Conservation (phyloP, 345 rosid species). For the Noccaea caerulescens region DNA sequence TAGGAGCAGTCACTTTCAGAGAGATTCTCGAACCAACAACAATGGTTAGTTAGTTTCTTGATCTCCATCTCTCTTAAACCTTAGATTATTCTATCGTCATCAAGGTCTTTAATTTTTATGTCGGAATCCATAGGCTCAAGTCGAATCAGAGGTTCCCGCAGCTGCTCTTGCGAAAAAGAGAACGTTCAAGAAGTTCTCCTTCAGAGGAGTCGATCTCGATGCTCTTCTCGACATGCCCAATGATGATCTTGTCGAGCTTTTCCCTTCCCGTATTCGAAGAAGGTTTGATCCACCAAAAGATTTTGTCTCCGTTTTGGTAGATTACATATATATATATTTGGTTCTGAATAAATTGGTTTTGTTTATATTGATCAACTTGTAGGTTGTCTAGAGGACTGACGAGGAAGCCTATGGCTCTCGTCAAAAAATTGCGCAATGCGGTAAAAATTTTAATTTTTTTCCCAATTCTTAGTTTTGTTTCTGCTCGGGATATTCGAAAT, state of each 20-base stretch:
- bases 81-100: conserved; percentile 23
- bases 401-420: conserved; percentile 66
- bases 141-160: conserved; percentile 47
- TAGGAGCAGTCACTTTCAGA: conserved; percentile 16
- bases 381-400: conserved; percentile 72
- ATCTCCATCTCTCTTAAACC: background rate
- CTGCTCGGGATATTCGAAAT: background rate
- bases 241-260: conserved; percentile 67
- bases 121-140: conserved; percentile 48
- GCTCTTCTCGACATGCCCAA: conserved; percentile 53
- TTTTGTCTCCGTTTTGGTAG: background rate
- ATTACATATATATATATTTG: background rate
- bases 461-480: too few species aligned
- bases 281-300: conserved; percentile 41
- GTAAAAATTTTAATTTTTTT: conserved; percentile 19
- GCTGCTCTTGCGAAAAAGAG: conserved; percentile 54
- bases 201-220: conserved; percentile 69
- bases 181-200: conserved; percentile 76
- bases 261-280: conserved; percentile 66
- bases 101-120: conserved; percentile 42
- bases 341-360: background rate
- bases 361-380: background rate
- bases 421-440: conserved; percentile 64
- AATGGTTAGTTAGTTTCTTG: conserved; percentile 23
- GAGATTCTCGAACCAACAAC: conserved; percentile 54